A percentile compares a stretch with the other conserved stretches of the same genome.
Evolutionary conservation across 805 yeast genomes (phyloP).

Genomic region (Torulaspora franciscae): DNA sequence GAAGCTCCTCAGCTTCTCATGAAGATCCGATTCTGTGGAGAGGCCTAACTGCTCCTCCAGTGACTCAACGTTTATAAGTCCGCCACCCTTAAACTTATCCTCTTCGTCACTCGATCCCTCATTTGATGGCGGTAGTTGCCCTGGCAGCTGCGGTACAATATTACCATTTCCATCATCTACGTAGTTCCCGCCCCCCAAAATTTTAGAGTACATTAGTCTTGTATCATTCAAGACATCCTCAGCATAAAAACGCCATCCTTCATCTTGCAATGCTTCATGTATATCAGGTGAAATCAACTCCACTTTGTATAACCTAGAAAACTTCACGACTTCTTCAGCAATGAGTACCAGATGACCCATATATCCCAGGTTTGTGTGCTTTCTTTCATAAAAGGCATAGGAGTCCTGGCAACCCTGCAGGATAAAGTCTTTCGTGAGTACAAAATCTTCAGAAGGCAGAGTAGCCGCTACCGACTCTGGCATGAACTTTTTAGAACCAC

Average conservation of each 20-base stretch:
- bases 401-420: constrained; percentile 59
- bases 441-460: constrained; percentile 51
- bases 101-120: constrained; percentile 2
- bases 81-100: constrained; percentile 12
- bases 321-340: constrained; percentile 93
- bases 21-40: constrained; percentile 21
- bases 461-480: constrained; percentile 2
- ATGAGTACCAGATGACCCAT: constrained; percentile 95
- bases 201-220: constrained; percentile 36
- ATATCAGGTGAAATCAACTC: constrained; percentile 34
- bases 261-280: constrained; percentile 19
- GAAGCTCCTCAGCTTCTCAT: constrained; percentile 27
- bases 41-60: constrained; percentile 18
- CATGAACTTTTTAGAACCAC: constrained; percentile 19
- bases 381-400: constrained; percentile 52
- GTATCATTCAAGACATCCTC: constrained; percentile 32
- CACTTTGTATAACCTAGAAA: constrained; percentile 43
- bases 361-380: constrained; percentile 75
- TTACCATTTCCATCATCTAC: constrained; percentile 32
- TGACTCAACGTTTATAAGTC: constrained; percentile 15
- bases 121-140: neutral
- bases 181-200: constrained; percentile 35
- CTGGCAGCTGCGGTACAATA: constrained; percentile 25
- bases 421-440: constrained; percentile 52
- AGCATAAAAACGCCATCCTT: constrained; percentile 29